Conservation (phyloP, 768 basidiomycete genomes). For the Nidula microcarpa region DNA sequence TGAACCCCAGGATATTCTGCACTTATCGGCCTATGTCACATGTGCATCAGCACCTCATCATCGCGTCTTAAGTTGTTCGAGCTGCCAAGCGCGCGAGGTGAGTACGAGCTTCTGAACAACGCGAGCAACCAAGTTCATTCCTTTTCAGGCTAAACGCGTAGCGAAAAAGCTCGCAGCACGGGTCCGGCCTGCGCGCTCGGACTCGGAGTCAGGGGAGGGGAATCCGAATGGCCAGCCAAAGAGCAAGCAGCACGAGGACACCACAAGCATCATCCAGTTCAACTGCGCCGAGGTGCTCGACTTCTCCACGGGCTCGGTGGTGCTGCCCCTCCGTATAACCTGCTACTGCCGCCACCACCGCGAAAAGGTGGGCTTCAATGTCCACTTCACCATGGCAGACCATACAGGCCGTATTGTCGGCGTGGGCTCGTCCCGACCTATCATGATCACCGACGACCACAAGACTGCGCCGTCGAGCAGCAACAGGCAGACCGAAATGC, state of each 20-base stretch:
- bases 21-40: conserved; percentile 69
- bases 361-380: conserved; percentile 92
- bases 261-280: conserved; percentile 89
- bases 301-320: conserved; percentile 81
- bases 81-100: conserved; percentile 86
- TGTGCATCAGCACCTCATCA: conserved; percentile 80
- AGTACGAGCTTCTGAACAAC: conserved; percentile 10
- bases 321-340: conserved; percentile 92
- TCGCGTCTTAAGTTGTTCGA: conserved; percentile 79
- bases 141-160: conserved; percentile 74
- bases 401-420: conserved; percentile 77
- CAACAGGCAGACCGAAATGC: conserved; percentile 25
- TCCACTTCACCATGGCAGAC: conserved; percentile 85
- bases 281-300: conserved; percentile 90
- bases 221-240: conserved; percentile 43
- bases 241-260: conserved; percentile 55
- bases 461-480: conserved; percentile 59
- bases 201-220: conserved; percentile 62
- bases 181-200: conserved; percentile 72
- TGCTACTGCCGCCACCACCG: conserved; percentile 99
- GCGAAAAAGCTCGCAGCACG: conserved; percentile 86
- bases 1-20: conserved; percentile 62
- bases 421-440: conserved; percentile 77
- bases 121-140: conserved; percentile 2
- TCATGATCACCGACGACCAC: conserved; percentile 99